Evolutionary conservation across 441 rosid species (phyloP).

Genomic region (Raphanus hybrid): DNA sequence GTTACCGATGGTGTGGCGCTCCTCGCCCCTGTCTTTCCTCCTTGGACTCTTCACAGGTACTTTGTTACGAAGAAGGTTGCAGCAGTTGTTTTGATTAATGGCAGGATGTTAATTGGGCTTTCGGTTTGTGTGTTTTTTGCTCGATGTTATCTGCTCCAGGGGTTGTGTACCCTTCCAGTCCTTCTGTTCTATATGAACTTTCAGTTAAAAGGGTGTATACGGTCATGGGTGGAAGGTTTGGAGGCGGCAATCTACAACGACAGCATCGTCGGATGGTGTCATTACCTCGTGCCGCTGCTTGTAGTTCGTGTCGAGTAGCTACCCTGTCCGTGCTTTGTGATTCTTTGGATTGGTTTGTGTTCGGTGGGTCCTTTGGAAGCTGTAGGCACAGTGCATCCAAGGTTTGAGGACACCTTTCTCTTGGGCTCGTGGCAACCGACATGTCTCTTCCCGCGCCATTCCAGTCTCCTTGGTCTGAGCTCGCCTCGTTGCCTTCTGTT

Average conservation of each 20-base stretch:
- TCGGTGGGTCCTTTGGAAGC: not conserved
- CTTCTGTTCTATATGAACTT: not conserved
- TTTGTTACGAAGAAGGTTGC: not conserved
- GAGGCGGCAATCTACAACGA: not conserved
- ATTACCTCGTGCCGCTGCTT: not conserved
- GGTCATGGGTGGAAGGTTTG: not conserved
- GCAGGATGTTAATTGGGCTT: not conserved
- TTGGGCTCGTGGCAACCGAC: not conserved
- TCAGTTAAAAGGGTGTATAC: not conserved
- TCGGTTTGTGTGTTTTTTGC: not conserved
- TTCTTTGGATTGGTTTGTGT: not conserved
- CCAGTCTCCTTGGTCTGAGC: not conserved
- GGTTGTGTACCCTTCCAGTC: not conserved
- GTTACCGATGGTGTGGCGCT: not conserved
- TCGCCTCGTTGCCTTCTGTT: not conserved
- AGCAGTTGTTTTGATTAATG: not conserved
- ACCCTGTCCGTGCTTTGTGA: not conserved
- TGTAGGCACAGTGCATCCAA: not conserved
- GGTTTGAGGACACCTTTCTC: not conserved
- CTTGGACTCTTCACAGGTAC: not conserved
- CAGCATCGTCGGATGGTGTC: not conserved
- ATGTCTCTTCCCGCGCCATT: not conserved
- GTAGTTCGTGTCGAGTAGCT: not conserved
- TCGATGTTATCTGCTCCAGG: not conserved
- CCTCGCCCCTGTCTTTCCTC: not conserved